Percentiles rank a stretch among this genome's conserved stretches.
Conservation (phyloP, 805 yeast species). For the Barnettozyma sp. region DNA sequence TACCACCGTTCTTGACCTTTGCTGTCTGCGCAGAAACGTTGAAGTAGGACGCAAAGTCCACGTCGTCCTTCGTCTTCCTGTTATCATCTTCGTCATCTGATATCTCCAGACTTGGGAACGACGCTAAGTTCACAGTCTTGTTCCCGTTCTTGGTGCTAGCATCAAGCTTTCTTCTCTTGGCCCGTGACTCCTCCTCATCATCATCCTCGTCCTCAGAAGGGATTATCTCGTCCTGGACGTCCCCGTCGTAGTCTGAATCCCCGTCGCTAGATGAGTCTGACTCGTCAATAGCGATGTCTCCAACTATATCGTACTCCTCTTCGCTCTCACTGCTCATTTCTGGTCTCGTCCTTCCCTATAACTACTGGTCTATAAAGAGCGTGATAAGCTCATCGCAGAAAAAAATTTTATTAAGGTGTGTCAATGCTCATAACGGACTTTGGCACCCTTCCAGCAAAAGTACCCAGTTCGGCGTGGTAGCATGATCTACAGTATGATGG, state of each 20-base stretch:
- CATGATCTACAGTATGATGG: too few relatives aligned
- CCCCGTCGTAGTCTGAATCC: slow-evolving; percentile 28
- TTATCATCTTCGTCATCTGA: slow-evolving; percentile 42
- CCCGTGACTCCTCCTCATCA: slow-evolving; percentile 25
- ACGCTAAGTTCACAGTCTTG: slow-evolving; percentile 8
- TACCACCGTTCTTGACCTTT: slow-evolving; percentile 67
- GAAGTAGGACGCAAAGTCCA: slow-evolving; percentile 41
- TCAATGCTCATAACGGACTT: too few relatives aligned
- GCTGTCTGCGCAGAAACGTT: slow-evolving; percentile 39
- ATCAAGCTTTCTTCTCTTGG: slow-evolving; percentile 25
- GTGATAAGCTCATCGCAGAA: slow-evolving; percentile 5
- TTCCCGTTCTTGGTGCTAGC: too few relatives aligned
- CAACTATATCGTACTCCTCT: slow-evolving; percentile 56
- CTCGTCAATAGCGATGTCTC: slow-evolving; percentile 44
- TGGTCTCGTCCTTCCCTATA: background rate
- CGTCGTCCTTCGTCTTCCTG: slow-evolving; percentile 33
- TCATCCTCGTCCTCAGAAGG: slow-evolving; percentile 44
- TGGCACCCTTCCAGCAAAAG: too few relatives aligned
- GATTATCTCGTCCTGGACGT: slow-evolving; percentile 48
- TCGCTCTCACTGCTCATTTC: slow-evolving; percentile 28
- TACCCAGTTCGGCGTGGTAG: too few relatives aligned
- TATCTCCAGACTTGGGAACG: slow-evolving; percentile 46
- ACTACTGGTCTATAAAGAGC: background rate
- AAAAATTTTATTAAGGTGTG: background rate
- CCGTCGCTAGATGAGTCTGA: slow-evolving; percentile 31